phyloP scores from a whole-genome alignment of 306 rosid genomes.

The Trifolium subterraneum region DNA sequence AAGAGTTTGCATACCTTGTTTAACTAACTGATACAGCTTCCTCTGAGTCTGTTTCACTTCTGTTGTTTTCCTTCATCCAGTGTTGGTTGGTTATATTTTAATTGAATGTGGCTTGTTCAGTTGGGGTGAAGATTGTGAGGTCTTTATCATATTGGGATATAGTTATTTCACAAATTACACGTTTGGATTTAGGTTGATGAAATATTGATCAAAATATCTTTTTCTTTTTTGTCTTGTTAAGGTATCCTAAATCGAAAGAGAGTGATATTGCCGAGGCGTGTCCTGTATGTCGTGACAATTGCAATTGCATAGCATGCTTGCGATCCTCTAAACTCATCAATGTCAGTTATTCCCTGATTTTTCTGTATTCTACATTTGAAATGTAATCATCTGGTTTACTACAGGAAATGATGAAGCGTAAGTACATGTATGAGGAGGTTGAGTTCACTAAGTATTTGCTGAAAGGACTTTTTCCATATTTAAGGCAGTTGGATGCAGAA shows the following conservation, averaged over 20 bases:
- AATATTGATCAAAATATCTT: not conserved
- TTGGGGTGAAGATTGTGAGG: too few species aligned
- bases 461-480: slow-evolving; percentile 62
- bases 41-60: not conserved
- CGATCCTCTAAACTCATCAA: slow-evolving; percentile 46
- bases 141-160: not conserved
- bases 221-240: too few species aligned
- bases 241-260: slow-evolving; percentile 71
- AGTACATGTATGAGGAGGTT: not conserved
- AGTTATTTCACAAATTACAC: not conserved
- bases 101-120: not conserved
- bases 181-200: slow-evolving; percentile 2
- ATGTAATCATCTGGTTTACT: slow-evolving; percentile 15
- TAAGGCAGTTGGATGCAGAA: slow-evolving; percentile 64
- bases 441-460: slow-evolving; percentile 56
- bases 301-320: slow-evolving; percentile 88
- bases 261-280: slow-evolving; percentile 62
- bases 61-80: too few species aligned
- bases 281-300: slow-evolving; percentile 70
- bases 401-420: slow-evolving; percentile 43
- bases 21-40: slow-evolving; percentile 56
- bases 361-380: not conserved
- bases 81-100: not conserved
- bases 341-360: slow-evolving; percentile 46
- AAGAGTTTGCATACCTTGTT: slow-evolving; percentile 66